Evolutionary conservation across 1,284 basidiomycete genomes (phyloP).

Genomic region (Filobasidium uniguttulatum): DNA sequence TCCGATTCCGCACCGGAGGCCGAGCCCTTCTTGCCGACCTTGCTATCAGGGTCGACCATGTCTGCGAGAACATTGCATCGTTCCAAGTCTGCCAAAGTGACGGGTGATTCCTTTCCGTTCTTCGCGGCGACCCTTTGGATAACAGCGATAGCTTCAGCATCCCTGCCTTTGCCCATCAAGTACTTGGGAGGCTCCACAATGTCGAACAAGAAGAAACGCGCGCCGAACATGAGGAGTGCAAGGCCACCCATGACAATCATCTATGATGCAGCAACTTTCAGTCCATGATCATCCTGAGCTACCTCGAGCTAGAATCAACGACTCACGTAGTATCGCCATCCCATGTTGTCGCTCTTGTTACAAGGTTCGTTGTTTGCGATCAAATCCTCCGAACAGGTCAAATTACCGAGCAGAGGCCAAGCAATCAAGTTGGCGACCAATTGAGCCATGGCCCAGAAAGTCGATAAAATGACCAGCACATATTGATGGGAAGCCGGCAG

Average conservation of each 20-base stretch:
- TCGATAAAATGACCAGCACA: slow-evolving; percentile 49
- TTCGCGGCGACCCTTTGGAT: slow-evolving; percentile 51
- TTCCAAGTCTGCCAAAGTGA: slow-evolving; percentile 41
- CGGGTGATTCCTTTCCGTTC: slow-evolving; percentile 42
- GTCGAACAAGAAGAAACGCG: slow-evolving; percentile 60
- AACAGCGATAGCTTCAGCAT: slow-evolving; percentile 56
- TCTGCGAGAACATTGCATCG: slow-evolving; percentile 24
- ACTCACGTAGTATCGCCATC: slow-evolving; percentile 42
- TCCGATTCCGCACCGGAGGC: slow-evolving; percentile 23
- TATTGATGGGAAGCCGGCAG: slow-evolving; percentile 41
- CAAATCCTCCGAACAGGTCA: background rate
- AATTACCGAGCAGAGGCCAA: slow-evolving; percentile 16
- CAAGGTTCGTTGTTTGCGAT: background rate
- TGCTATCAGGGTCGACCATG: slow-evolving; percentile 15
- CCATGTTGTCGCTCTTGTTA: background rate
- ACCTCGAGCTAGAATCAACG: slow-evolving; percentile 23
- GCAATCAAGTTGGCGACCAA: slow-evolving; percentile 32
- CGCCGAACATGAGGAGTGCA: slow-evolving; percentile 39
- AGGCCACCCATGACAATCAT: slow-evolving; percentile 45
- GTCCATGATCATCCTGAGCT: slow-evolving; percentile 45
- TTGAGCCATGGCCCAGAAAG: slow-evolving; percentile 54
- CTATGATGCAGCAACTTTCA: slow-evolving; percentile 40
- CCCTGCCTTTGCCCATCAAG: slow-evolving; percentile 55
- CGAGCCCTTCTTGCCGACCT: slow-evolving; percentile 8
- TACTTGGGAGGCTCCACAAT: slow-evolving; percentile 63